Evolutionary conservation across 441 rosid species (phyloP).

Genomic region (Jatropha podagrica): DNA sequence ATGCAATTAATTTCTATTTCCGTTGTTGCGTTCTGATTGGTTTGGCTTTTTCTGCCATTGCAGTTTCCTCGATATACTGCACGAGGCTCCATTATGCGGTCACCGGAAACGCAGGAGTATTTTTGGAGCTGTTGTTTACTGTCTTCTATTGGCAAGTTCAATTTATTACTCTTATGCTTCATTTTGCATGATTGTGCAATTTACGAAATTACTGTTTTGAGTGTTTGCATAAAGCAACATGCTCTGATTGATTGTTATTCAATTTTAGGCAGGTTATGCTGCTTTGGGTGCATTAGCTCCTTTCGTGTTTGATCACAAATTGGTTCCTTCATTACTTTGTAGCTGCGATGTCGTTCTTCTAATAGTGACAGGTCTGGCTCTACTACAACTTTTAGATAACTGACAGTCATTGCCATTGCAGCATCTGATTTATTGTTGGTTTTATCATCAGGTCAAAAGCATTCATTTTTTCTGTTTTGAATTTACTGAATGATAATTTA

Average conservation of each 20-base stretch:
- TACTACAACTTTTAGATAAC: not conserved
- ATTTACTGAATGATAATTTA: not conserved
- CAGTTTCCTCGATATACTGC: slow-evolving; percentile 90
- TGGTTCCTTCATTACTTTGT: slow-evolving; percentile 66
- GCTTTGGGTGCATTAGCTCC: slow-evolving; percentile 71
- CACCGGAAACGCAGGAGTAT: slow-evolving; percentile 77
- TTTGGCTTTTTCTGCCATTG: slow-evolving; percentile 11
- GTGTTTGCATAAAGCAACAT: not conserved
- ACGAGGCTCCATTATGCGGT: slow-evolving; percentile 87
- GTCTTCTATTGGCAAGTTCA: slow-evolving; percentile 62
- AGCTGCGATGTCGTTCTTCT: slow-evolving; percentile 70
- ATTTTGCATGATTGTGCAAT: not conserved
- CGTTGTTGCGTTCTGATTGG: not conserved
- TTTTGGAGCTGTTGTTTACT: slow-evolving; percentile 69
- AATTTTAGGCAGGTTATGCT: slow-evolving; percentile 75
- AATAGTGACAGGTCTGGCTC: slow-evolving; percentile 59
- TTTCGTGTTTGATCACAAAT: slow-evolving; percentile 47
- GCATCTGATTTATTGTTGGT: not conserved
- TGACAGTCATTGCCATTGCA: not conserved
- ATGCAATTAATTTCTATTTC: not conserved
- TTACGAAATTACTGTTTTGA: not conserved
- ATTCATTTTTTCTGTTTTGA: not conserved
- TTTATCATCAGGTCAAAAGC: not conserved
- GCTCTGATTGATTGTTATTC: not conserved
- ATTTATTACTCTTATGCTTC: not conserved